Evolutionary conservation across 1,284 basidiomycete genomes (phyloP), one percentile per base, ranked within the genome.

Genomic region (Peniophora sp.): DNA sequence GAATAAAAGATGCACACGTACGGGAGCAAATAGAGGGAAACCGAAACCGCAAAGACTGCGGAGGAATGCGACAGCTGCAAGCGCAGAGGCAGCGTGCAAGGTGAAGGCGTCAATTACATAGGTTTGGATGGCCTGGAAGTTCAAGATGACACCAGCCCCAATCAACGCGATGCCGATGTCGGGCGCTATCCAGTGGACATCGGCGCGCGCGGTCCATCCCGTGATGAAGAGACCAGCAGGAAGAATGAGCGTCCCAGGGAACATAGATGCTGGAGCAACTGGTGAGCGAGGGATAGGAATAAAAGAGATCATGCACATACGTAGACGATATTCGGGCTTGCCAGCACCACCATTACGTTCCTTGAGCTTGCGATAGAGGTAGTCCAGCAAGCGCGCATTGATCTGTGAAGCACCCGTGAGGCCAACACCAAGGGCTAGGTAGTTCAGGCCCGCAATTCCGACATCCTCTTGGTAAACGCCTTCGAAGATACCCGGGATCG

Each of bases 31-130:
- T 11, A 87, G 62, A 15, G 84, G 84, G 61, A 87, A 87, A 1
- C 74, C 79, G 48, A 83, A 84, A 2, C 83, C 81, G 1, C 76
- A 76, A 0, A 83, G 55, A 0, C 81, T 79, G 34, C 83, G 78
- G 3, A 85, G 58, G 62, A 64, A 82, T 0, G 75, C 66, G 15
- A 76, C 75, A 0, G 81, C 79, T 0, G 81, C 82, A 3, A 85
- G 65, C 2, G 83, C 83, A 32, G 80, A 82, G 9, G 83, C 83
- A 35, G 83, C 76, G 58, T 84, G 73, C 24, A 84, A 63, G 0
- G 83, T 79, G 63, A 85, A 88, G 0, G 79, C 66, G 56, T 85
- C 83, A 27, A 86, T 76, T 51, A 86, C 69, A 54, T 88, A 84
- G 0, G 75, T 78, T 58, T 81, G 79, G 17, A 81, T 78, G 3